A percentile compares a stretch with the other conserved stretches of the same genome.
Conservation (phyloP, 2,329 filamentous ascomycete species). For the Calonectria ilicicola region DNA sequence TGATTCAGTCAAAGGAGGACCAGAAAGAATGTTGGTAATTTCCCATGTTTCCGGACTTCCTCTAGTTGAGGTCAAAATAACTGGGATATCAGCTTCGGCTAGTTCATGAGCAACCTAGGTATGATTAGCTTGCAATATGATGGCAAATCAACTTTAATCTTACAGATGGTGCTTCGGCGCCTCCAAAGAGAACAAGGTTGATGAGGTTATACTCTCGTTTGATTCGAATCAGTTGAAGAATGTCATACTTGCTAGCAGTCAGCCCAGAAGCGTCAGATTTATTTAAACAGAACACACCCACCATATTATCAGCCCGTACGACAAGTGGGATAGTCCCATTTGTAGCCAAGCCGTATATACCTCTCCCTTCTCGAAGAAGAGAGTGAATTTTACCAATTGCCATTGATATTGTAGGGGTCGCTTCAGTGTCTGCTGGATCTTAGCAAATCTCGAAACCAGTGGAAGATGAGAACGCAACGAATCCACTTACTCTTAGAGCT, state of each 20-base stretch:
- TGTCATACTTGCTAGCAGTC: background rate
- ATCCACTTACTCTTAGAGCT: background rate
- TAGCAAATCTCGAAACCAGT: background rate
- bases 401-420: background rate
- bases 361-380: background rate
- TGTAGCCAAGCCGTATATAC: background rate
- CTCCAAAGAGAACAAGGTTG: background rate
- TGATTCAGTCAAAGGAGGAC: background rate
- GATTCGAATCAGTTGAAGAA: background rate
- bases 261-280: background rate
- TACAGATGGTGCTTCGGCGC: background rate
- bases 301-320: background rate
- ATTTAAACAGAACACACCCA: background rate
- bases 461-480: background rate
- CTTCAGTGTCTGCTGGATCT: background rate
- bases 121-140: background rate
- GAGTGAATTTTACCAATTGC: background rate
- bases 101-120: background rate
- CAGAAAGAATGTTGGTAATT: background rate
- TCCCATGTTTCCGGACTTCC: background rate
- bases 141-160: background rate
- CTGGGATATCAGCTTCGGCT: background rate
- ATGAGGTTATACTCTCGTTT: background rate
- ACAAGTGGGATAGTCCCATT: background rate
- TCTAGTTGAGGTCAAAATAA: background rate